Percentiles rank a stretch among this genome's conserved stretches.
These are phyloP conservation scores for Penicillium soppii DNA, from an alignment of 495 filamentous ascomycete genomes.

Conservation along the genomic window DNA sequence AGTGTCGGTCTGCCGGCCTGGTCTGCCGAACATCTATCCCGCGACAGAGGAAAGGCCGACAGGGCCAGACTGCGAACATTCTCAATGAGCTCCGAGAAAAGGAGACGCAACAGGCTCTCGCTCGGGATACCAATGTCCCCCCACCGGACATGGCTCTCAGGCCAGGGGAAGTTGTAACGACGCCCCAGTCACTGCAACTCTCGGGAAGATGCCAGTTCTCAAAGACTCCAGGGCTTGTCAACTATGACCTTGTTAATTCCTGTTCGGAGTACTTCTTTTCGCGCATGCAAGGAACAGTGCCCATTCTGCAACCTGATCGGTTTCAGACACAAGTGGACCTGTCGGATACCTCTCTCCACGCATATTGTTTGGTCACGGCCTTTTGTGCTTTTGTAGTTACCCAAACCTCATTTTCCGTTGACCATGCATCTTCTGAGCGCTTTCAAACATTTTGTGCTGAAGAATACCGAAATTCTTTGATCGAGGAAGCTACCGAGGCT, in stretches of 20 bases:
- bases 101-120: slow-evolving; percentile 58
- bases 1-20: slow-evolving; percentile 66
- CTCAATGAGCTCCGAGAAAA: slow-evolving; percentile 73
- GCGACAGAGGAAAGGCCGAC: slow-evolving; percentile 83
- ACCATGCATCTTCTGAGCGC: slow-evolving; percentile 24
- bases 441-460: neutral
- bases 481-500: slow-evolving; percentile 69
- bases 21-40: slow-evolving; percentile 80
- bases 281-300: slow-evolving; percentile 72
- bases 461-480: slow-evolving; percentile 53
- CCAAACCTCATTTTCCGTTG: slow-evolving; percentile 40
- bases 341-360: slow-evolving; percentile 62
- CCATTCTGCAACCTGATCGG: slow-evolving; percentile 63
- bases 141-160: neutral
- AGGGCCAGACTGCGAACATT: slow-evolving; percentile 78
- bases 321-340: slow-evolving; percentile 57
- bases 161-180: neutral
- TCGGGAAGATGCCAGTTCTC: slow-evolving; percentile 1
- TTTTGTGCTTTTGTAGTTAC: slow-evolving; percentile 78
- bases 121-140: slow-evolving; percentile 10
- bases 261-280: slow-evolving; percentile 77
- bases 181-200: slow-evolving; percentile 35
- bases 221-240: slow-evolving; percentile 52
- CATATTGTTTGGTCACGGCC: slow-evolving; percentile 71
- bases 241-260: slow-evolving; percentile 58